These are phyloP conservation scores for Aspergillus nidulans DNA, from an alignment of 495 filamentous ascomycete genomes.

Conservation along the genomic window DNA sequence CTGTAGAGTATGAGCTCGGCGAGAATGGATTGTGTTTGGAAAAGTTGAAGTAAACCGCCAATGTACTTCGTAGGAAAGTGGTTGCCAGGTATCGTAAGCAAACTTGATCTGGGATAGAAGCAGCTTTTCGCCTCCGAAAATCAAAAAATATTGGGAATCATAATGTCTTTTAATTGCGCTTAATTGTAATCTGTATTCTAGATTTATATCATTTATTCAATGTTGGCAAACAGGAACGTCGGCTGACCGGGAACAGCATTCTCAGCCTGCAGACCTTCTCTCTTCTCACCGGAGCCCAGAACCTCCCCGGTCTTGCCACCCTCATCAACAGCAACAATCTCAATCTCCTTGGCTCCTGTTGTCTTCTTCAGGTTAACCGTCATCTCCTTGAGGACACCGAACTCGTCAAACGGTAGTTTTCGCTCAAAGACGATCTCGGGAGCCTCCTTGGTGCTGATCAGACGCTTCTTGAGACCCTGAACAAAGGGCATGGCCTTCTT, in stretches of 20 bases:
- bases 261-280: constrained; percentile 55
- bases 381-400: constrained; percentile 61
- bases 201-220: constrained; percentile 27
- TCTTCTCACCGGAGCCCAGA: constrained; percentile 51
- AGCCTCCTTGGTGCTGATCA: constrained; percentile 53
- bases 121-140: too few species aligned
- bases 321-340: constrained; percentile 63
- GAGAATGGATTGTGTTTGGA: too few species aligned
- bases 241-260: constrained; percentile 74
- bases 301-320: constrained; percentile 63
- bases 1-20: too few species aligned
- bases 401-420: constrained; percentile 82
- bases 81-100: too few species aligned
- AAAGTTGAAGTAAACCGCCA: too few species aligned
- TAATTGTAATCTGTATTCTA: background rate
- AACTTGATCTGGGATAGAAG: too few species aligned
- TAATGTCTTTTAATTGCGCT: background rate
- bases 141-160: too few species aligned
- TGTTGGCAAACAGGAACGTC: constrained; percentile 73
- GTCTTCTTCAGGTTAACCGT: constrained; percentile 55
- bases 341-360: constrained; percentile 58
- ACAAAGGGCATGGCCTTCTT: constrained; percentile 99
- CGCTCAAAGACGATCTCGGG: constrained; percentile 67
- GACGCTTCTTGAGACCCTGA: constrained; percentile 75
- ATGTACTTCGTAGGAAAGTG: too few species aligned